Base-by-base conservation (phyloP, 2,329 filamentous ascomycete genomes). In the Pyrenophora teres region DNA sequence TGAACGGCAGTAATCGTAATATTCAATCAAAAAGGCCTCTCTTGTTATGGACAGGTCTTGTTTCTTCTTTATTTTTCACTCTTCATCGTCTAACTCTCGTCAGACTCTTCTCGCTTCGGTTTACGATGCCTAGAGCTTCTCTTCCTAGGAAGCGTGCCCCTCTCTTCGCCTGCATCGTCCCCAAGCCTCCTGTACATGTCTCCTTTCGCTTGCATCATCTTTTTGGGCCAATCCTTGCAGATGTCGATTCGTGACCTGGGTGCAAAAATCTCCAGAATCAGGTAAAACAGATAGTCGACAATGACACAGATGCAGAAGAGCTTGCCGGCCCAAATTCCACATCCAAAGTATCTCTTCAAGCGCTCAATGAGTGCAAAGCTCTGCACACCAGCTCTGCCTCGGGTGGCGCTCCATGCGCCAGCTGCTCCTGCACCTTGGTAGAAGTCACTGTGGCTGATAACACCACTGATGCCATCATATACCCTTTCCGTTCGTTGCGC, bases 241-340 rank as follows among this genome's bases (percentile, higher is more conserved):
- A 94, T 85, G 65, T 99, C 94, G 58, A 99, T 97, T 36, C 86
- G 83, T 32, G 89, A 87, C 51, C 92, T 81, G 0, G 94, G 94
- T 56, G 89, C 92, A 78, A 86, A 89, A 74, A 95, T 85, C 73
- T 99, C 94, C 46, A 97, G 80, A 41, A 96, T 85, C 40, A 97
- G 80, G 65, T 92, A 96, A 45, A 99, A 82, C 41, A 99, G 76
- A 66, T 96, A 99, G 74, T 99, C 94, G 44, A 99, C 87, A 50
- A 97, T 86, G 9, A 92, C 92, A 59, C 93, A 97, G 1, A 99
- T 79, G 67, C 94, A 97, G 68, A 99, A 99, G 7, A 99, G 80
- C 76, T 99, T 99, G 31, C 94, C 94, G 0, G 94, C 94, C 94
- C 94, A 99, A 42, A 97, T 93, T 30, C 94, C 94, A 69, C 95